Evolutionary conservation across 306 rosid genomes (phyloP), one percentile per base, ranked within the genome.

Genomic region (Arachis stenosperma): DNA sequence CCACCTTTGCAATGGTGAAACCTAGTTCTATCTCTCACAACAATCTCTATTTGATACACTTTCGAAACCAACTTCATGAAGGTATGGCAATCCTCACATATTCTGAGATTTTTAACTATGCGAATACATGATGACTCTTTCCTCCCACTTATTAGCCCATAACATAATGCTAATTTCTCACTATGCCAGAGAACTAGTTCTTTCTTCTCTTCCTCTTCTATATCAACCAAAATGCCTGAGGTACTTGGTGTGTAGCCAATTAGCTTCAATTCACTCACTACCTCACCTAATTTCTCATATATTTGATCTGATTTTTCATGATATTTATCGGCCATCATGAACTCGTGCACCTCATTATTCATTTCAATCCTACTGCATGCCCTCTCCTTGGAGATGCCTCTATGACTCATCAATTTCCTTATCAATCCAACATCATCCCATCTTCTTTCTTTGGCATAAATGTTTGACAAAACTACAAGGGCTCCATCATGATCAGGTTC

Each of bases 401-500:
- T 83, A 52, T 74, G 65, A 15, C 65, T 85, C 98, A 93, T 93
- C 50, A 47, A 69, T 42, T 82, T 81, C 78, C 97, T 84, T 76
- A 93, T 81, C 78, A 73, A 78, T 47, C 84, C 83, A 71, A 88
- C 95, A 41, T 88, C 85, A 33, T 90, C 84, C 97, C 98, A 93
- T 72, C 91, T 87, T 85, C 61, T 85, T 75, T 89, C 89, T 78
- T 84, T 86, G 46, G 98, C 92, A 52, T 89, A 93, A 29, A 93
- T 65, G 73, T 93, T 93, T 63, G 97, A 90, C 78, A 93, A 82
- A 9, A 86, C 83, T 22, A 89, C 92, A 65, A 82, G 93, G 46
- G 96, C 98, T 5, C 97, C 97, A 65, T 90, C 90, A 43, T 93
- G 90, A 65, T 82, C 73, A 9, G 97, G 88, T 71, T 90, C 97